Conservation (phyloP, 176 grass and related monocot genomes). For the bread wheat (Triticum aestivum) region IWGSC_CS_RefSeq_v2.1 NC_057808.1:248022069-248022568, state of each 20-base stretch:
- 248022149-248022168: background rate
- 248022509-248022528: conserved; percentile 15
- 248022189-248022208: background rate
- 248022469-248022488: background rate
- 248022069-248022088: conserved; percentile 5
- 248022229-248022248: conserved; percentile 33
- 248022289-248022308: background rate
- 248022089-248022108: background rate
- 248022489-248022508: background rate
- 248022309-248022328: background rate
- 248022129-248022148: background rate
- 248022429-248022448: background rate
- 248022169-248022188: background rate
- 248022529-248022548: background rate
- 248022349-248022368: background rate
- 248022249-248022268: conserved; percentile 11
- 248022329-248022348: background rate
- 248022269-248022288: conserved; percentile 17
- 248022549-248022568: conserved; percentile 12
- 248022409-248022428: background rate
- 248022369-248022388: background rate
- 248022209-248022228: background rate
- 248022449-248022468: conserved; percentile 4
- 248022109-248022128: conserved; percentile 3
- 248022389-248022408: background rate